These are phyloP conservation scores for Neurospora pannonica DNA, from an alignment of 495 filamentous ascomycete genomes.

Conservation along the genomic window DNA sequence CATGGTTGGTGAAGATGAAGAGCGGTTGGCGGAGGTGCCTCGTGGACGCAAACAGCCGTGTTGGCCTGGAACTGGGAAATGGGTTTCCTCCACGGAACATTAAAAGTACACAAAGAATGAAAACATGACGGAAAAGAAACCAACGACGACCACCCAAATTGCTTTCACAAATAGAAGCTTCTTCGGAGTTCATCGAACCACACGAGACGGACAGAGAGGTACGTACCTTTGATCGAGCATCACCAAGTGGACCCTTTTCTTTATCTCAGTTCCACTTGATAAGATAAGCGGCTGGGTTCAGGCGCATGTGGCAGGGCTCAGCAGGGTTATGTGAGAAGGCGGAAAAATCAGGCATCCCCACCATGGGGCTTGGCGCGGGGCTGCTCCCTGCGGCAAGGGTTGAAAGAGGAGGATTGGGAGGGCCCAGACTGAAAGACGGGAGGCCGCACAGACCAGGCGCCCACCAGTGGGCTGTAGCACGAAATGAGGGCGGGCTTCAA, in stretches of 20 bases:
- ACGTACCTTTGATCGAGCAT: background rate
- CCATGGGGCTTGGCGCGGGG: constrained; percentile 4
- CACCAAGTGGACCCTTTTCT: background rate
- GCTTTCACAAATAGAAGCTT: background rate
- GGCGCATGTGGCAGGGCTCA: background rate
- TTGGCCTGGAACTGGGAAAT: background rate
- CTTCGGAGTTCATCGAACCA: background rate
- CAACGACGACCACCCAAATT: background rate
- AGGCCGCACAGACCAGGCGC: constrained; percentile 9
- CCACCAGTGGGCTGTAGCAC: constrained; percentile 5
- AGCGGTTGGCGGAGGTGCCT: background rate
- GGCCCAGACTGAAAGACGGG: background rate
- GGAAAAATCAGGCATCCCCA: constrained; percentile 4
- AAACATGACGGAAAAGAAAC: background rate
- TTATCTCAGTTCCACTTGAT: background rate
- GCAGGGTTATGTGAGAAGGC: background rate
- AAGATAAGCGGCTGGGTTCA: background rate
- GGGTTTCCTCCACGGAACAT: background rate
- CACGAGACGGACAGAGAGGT: background rate
- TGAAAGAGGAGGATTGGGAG: constrained; percentile 2
- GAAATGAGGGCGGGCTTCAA: constrained; percentile 17
- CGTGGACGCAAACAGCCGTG: background rate
- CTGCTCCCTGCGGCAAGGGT: constrained; percentile 4
- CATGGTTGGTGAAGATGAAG: background rate
- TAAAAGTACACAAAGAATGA: background rate